These are phyloP conservation scores for Nannizziopsis arthrosporioides DNA, from an alignment of 2,329 filamentous ascomycete genomes.

Conservation along the genomic window DNA sequence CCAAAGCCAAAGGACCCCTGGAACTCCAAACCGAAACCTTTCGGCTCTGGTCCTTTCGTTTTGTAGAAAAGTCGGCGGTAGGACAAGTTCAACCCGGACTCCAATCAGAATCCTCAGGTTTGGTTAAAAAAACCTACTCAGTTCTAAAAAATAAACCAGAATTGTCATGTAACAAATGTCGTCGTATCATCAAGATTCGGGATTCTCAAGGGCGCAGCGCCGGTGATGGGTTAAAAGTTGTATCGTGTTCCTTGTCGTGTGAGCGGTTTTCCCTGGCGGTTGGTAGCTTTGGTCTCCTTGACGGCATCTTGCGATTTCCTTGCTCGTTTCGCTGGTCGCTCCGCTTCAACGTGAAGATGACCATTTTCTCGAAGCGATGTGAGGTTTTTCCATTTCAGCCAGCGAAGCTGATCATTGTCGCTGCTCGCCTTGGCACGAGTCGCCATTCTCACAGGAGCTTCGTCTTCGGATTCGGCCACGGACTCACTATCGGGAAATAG, in stretches of 20 bases:
- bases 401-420: constrained; percentile 40
- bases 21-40: no score
- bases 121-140: background rate
- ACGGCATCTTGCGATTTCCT: constrained; percentile 35
- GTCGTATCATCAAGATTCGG: constrained; percentile 1
- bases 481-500: constrained; percentile 43
- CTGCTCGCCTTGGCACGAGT: constrained; percentile 52
- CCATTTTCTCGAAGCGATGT: constrained; percentile 48
- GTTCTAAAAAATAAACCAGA: background rate
- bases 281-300: constrained; percentile 32
- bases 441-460: constrained; percentile 44
- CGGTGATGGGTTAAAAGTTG: constrained; percentile 25
- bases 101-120: background rate
- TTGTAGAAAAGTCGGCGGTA: no score
- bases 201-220: background rate
- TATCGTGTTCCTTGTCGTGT: constrained; percentile 42
- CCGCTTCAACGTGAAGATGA: constrained; percentile 49
- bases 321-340: constrained; percentile 39
- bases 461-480: constrained; percentile 39
- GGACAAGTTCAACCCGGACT: no score
- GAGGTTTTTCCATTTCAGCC: constrained; percentile 54
- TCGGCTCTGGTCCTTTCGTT: no score
- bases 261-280: constrained; percentile 40
- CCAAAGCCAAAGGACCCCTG: no score
- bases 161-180: constrained; percentile 1